Percentiles rank a stretch among this genome's conserved stretches.
These are phyloP conservation scores for Tetraselmis chui DNA, from an alignment of 139 green algal species.

Conservation along the genomic window DNA sequence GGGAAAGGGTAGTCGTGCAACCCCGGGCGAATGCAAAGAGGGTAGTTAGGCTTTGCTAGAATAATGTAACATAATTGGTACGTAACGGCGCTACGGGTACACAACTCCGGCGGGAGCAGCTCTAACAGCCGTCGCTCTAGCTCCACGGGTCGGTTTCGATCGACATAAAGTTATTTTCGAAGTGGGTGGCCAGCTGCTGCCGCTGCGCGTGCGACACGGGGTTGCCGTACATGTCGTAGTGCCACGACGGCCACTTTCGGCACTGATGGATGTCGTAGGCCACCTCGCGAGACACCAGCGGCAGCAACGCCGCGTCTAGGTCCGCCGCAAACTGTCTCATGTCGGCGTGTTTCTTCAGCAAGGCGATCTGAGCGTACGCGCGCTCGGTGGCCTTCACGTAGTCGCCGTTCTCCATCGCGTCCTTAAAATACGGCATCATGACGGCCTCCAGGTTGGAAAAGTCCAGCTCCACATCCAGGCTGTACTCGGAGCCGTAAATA, in stretches of 20 bases:
- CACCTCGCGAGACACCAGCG: neutral
- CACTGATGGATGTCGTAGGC: neutral
- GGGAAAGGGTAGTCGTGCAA: too few relatives aligned
- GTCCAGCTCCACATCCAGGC: neutral
- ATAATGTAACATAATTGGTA: too few relatives aligned
- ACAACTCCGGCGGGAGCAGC: too few relatives aligned
- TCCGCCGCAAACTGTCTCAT: neutral
- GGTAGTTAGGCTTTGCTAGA: too few relatives aligned
- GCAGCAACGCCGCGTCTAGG: neutral
- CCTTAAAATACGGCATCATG: neutral
- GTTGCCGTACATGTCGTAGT: neutral
- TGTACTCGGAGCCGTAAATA: neutral
- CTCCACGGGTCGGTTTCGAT: neutral
- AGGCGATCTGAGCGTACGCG: neutral
- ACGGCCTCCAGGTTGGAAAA: neutral
- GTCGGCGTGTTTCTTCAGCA: neutral
- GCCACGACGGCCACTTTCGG: neutral
- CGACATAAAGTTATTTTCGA: neutral
- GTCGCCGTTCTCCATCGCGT: neutral
- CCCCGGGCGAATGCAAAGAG: too few relatives aligned
- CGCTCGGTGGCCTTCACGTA: neutral
- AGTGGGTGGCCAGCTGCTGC: neutral
- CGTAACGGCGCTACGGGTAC: too few relatives aligned
- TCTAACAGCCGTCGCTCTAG: too few relatives aligned
- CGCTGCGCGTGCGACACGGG: neutral